A percentile compares a stretch with the other conserved stretches of the same genome.
phyloP scores from a whole-genome alignment of 2,329 filamentous ascomycete genomes.

The Sporothrix variecibatus region DNA sequence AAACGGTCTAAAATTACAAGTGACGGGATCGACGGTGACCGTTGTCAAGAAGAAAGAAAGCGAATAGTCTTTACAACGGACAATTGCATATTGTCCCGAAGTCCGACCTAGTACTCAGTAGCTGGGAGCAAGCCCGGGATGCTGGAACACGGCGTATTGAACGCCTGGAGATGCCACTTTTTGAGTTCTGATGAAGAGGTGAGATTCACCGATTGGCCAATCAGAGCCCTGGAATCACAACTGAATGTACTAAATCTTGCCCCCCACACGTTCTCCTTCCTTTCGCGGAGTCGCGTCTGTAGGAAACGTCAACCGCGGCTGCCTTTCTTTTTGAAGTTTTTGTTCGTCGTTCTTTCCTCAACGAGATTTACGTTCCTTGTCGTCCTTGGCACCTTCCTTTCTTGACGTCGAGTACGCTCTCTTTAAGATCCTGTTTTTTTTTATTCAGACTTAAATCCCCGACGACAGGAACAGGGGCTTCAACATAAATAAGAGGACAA shows the following conservation, averaged over 20 bases:
- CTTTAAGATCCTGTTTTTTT: no score
- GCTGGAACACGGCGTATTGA: background rate
- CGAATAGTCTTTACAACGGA: background rate
- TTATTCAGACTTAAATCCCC: background rate
- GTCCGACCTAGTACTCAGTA: background rate
- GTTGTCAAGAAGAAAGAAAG: background rate
- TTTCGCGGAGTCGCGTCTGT: background rate
- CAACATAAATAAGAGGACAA: background rate
- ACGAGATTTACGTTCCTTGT: background rate
- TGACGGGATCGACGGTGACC: background rate
- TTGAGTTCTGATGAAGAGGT: background rate
- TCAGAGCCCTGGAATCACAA: background rate
- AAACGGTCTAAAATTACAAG: background rate
- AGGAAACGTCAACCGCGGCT: slow-evolving; percentile 4
- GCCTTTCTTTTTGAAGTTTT: background rate
- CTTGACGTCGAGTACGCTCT: background rate
- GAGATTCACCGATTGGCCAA: background rate
- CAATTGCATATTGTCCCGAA: background rate
- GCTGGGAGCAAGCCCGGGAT: no score
- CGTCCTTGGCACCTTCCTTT: background rate
- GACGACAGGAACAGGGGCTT: background rate
- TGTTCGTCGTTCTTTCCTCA: background rate
- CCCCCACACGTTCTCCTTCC: background rate
- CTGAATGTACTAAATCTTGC: background rate
- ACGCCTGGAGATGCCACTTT: background rate